Base-by-base conservation (phyloP, 2,329 filamentous ascomycete genomes). In the Metarhizium humberi region DNA sequence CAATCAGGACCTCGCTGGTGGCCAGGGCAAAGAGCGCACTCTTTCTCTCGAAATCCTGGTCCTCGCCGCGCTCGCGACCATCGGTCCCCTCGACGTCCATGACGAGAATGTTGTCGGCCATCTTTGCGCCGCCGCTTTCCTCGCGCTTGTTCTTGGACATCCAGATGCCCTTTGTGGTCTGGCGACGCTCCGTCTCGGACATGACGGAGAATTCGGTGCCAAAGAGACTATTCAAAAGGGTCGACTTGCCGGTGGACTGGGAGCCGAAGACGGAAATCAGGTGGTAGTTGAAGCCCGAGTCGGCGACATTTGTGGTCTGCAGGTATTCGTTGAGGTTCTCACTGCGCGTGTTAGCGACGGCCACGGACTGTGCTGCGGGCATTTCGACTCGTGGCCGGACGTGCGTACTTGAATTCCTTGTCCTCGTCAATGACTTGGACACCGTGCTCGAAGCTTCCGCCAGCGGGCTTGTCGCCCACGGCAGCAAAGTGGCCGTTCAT, bases 51-150 rank as follows among this genome's bases (percentile, higher is more conserved):
- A 99, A 99, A 69, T 99, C 94, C 72, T 99, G 94, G 69, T 99
- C 94, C 72, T 99, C 94, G 60, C 94, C 94, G 62, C 94, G 82
- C 75, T 99, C 94, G 62, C 94, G 85, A 53, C 94, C 94, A 70
- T 99, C 94, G 11, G 94, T 97, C 62, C 94, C 94, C 73, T 99
- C 94, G 47, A 99, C 94, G 68, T 99, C 94, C 94, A 99, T 99
- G 63, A 99, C 94, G 59, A 99, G 78, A 65, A 99, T 96, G 72
- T 99, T 99, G 66, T 96, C 90, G 54, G 92, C 92, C 91, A 97
- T 96, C 60, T 77, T 77, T 61, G 69, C 69, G 52, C 74, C 73
- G 51, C 71, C 73, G 55, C 73, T 76, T 56, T 75, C 70, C 60
- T 75, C 72, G 62, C 79, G 78, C 77, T 95, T 96, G 74, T 97